Conservation (phyloP, 2,329 filamentous ascomycete species). For the Juglanconis juglandina region DNA sequence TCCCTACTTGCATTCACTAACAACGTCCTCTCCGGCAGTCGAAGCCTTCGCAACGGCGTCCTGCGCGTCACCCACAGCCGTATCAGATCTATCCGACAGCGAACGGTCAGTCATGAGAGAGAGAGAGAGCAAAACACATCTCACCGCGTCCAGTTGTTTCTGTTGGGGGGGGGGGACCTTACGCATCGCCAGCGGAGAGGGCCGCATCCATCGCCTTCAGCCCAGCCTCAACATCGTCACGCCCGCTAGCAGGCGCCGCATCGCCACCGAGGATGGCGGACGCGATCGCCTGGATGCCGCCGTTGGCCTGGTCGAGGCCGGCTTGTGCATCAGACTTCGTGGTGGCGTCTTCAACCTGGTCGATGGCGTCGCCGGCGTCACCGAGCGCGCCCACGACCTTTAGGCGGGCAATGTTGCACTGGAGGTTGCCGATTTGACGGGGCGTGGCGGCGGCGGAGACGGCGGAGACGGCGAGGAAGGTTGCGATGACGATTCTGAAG, state of each 20-base stretch:
- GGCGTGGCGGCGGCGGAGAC: neutral
- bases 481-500: neutral
- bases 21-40: conserved; percentile 3
- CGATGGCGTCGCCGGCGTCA: neutral
- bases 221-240: neutral
- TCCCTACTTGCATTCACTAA: neutral
- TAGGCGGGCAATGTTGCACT: conserved; percentile 7
- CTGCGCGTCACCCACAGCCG: conserved; percentile 4
- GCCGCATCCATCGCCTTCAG: conserved; percentile 3
- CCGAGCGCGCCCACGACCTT: conserved; percentile 2
- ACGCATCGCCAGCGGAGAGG: conserved; percentile 3
- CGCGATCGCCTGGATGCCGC: conserved; percentile 2
- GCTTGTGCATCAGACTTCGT: neutral
- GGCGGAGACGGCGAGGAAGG: neutral
- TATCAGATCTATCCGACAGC: neutral
- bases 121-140: too few species aligned
- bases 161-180: neutral
- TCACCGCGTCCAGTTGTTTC: too few species aligned
- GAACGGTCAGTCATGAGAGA: neutral
- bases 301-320: conserved; percentile 7
- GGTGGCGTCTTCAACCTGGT: neutral
- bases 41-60: neutral
- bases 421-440: conserved; percentile 3
- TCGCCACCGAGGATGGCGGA: neutral
- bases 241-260: neutral